Evolutionary conservation across 495 filamentous ascomycete species (phyloP).

Genomic region (Penicillium ochrochloron): DNA sequence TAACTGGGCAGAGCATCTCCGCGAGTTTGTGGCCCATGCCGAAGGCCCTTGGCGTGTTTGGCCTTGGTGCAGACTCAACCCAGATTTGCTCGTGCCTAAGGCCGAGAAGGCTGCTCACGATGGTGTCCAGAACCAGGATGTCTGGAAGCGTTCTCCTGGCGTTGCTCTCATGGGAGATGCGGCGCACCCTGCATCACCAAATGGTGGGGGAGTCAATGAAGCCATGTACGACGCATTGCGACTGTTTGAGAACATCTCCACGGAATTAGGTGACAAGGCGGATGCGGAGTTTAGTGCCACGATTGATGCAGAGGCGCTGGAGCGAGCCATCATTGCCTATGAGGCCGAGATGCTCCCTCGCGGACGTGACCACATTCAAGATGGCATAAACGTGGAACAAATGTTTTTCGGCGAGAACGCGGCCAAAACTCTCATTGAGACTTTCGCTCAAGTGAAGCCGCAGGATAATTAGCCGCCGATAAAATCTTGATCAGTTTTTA

Average conservation of each 20-base stretch:
- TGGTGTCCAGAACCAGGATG: background rate
- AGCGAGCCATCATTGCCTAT: conserved; percentile 23
- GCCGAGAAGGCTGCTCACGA: background rate
- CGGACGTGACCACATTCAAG: conserved; percentile 15
- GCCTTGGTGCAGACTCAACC: conserved; percentile 17
- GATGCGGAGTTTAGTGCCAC: background rate
- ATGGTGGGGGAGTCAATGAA: conserved; percentile 25
- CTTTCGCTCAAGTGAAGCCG: conserved; percentile 6
- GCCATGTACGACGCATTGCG: conserved; percentile 23
- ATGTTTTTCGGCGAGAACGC: conserved; percentile 23
- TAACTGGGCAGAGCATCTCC: conserved; percentile 21
- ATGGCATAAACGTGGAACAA: conserved; percentile 16
- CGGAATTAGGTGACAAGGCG: background rate
- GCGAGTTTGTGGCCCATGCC: conserved; percentile 14
- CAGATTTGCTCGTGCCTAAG: background rate
- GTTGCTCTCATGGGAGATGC: conserved; percentile 22
- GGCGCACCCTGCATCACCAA: conserved; percentile 19
- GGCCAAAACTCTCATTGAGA: conserved; percentile 19
- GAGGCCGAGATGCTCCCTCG: conserved; percentile 27
- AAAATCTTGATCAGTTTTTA: background rate
- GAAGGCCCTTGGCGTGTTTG: conserved; percentile 30
- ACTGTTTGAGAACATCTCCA: conserved; percentile 21
- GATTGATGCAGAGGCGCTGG: conserved; percentile 12
- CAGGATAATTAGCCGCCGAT: background rate
- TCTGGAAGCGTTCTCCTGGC: conserved; percentile 15